Evolutionary conservation across 345 rosid species (phyloP).

Genomic region (Gossypium sturtianum): DNA sequence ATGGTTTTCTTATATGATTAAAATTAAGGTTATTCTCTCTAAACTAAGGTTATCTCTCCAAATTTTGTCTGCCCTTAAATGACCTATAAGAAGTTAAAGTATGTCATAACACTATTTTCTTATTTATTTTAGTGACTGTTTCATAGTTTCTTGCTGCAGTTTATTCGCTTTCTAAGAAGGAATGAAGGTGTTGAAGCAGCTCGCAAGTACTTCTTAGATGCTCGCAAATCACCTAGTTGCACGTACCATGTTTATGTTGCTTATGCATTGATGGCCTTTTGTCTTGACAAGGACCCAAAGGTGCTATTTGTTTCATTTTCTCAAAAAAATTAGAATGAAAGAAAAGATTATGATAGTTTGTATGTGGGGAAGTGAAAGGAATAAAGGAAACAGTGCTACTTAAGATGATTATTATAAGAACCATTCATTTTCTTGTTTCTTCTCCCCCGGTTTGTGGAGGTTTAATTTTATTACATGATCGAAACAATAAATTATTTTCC

Average conservation of each 20-base stretch:
- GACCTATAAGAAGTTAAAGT: neutral
- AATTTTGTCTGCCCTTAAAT: neutral
- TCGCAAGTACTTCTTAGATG: conserved; percentile 87
- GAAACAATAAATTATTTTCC: neutral
- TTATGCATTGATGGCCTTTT: conserved; percentile 81
- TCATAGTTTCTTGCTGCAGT: conserved; percentile 35
- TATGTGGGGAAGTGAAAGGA: neutral
- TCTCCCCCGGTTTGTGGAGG: neutral
- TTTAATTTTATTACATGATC: neutral
- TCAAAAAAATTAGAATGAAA: neutral
- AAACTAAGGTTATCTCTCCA: neutral
- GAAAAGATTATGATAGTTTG: neutral
- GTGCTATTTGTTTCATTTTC: conserved; percentile 24
- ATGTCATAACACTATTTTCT: neutral
- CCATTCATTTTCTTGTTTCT: neutral
- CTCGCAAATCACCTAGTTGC: conserved; percentile 76
- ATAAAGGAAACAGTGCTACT: neutral
- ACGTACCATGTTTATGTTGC: conserved; percentile 91
- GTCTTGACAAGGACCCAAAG: conserved; percentile 93
- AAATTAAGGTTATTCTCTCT: neutral
- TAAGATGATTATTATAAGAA: neutral
- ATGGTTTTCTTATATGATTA: neutral
- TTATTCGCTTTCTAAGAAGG: conserved; percentile 79
- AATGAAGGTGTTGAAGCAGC: conserved; percentile 95
- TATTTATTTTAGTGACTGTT: neutral